Conservation (phyloP, 2,329 filamentous ascomycete genomes). For the Zymoseptoria pseudotritici region DNA sequence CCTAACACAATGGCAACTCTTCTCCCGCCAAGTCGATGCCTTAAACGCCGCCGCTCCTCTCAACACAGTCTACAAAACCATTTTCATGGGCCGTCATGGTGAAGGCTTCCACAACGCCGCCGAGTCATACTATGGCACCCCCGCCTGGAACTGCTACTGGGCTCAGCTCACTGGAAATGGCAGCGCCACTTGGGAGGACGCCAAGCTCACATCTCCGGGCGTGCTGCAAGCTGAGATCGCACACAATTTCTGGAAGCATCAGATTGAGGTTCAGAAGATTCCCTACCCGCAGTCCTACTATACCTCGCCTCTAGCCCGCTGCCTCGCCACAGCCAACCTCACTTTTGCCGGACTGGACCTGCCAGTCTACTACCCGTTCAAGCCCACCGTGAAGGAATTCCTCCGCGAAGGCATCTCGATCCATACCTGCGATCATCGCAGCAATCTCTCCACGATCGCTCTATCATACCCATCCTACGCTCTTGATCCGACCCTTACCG, state of each 20-base stretch:
- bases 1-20: constrained; percentile 59
- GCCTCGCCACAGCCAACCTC: constrained; percentile 54
- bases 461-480: constrained; percentile 46
- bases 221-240: constrained; percentile 51
- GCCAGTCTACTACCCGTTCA: constrained; percentile 46
- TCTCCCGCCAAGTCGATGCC: constrained; percentile 50
- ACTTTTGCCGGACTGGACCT: constrained; percentile 53
- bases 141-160: constrained; percentile 63
- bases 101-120: constrained; percentile 60
- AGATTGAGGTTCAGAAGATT: constrained; percentile 49
- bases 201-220: constrained; percentile 53
- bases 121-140: constrained; percentile 58
- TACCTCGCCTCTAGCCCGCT: constrained; percentile 56
- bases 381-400: constrained; percentile 56
- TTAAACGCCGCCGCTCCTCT: constrained; percentile 46
- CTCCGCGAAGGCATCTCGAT: constrained; percentile 60
- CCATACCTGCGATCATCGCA: constrained; percentile 60
- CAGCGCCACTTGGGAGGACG: constrained; percentile 57
- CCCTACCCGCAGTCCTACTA: constrained; percentile 60
- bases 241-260: constrained; percentile 52
- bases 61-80: constrained; percentile 57
- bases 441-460: constrained; percentile 48
- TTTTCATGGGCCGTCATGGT: constrained; percentile 65
- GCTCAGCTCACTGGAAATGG: constrained; percentile 55
- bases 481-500: constrained; percentile 55